Evolutionary conservation across 371 early-diverging fungal species (phyloP), one percentile per base, ranked within the genome.

Genomic region (Dinochytrium kinnereticum): DNA sequence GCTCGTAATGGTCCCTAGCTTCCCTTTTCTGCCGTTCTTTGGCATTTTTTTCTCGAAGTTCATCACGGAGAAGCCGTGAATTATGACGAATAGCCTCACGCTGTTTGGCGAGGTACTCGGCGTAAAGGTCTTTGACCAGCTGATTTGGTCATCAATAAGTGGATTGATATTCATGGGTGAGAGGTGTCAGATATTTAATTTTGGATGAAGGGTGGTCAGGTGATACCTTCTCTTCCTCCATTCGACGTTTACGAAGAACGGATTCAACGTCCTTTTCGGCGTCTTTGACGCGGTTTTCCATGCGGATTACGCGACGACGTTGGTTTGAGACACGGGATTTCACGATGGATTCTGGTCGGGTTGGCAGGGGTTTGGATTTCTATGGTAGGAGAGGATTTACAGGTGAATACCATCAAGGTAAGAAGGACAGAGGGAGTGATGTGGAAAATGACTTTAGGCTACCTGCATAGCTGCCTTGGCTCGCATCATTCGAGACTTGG

Each of bases 171-270:
- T n/a, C n/a, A n/a, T n/a, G n/a, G n/a, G n/a, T n/a, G n/a, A n/a
- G n/a, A n/a, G n/a, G n/a, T n/a, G n/a, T n/a, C n/a, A n/a, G n/a
- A n/a, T n/a, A n/a, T n/a, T n/a, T n/a, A n/a, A n/a, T n/a, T n/a
- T n/a, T n/a, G n/a, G n/a, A n/a, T n/a, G n/a, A n/a, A n/a, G n/a
- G n/a, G n/a, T n/a, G n/a, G n/a, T n/a, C n/a, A 64, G 61, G 7
- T 0, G 50, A 59, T 28, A 78, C 81, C 71, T 74, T 64, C 51
- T 74, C 80, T 44, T 82, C 76, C 51, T 72, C 51, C 38, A 72
- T n/a, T 26, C 65, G 39, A 64, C 69, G 55, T 50, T 70, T 68
- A 19, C n/a, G n/a, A 3, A 24, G 5, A 17, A 72, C 17, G 3
- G 64, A 26, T 28, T 71, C 53, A 2, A 76, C 78, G 1, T 72